Percentiles rank a stretch among this genome's conserved stretches.
Conservation (phyloP, 1,284 basidiomycete species). For the Malassezia obtusa region DNA sequence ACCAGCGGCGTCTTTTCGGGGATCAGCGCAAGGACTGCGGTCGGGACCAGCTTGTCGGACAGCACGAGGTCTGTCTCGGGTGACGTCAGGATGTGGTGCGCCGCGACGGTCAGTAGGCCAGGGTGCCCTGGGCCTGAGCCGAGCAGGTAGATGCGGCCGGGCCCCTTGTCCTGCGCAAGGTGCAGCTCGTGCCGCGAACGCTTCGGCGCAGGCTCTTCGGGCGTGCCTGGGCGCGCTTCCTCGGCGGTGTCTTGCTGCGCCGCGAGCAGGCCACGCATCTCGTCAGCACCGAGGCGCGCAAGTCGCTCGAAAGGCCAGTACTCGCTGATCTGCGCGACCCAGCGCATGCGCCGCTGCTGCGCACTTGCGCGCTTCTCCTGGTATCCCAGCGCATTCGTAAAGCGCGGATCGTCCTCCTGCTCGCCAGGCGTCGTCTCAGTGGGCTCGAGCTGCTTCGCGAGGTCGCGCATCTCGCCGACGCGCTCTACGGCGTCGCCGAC, state of each 20-base stretch:
- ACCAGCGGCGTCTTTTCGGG: constrained; percentile 57
- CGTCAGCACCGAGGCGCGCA: constrained; percentile 59
- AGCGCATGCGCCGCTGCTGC: constrained; percentile 46
- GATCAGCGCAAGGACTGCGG: constrained; percentile 75
- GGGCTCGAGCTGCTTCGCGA: constrained; percentile 54
- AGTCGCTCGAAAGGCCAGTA: constrained; percentile 80
- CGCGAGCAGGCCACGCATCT: constrained; percentile 56
- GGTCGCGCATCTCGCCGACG: constrained; percentile 61
- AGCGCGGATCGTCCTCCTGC: constrained; percentile 9
- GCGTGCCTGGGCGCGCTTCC: background rate
- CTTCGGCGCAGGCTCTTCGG: constrained; percentile 1
- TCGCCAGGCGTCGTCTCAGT: background rate
- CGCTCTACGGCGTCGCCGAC: constrained; percentile 69
- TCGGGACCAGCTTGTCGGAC: constrained; percentile 93
- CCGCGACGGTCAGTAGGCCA: constrained; percentile 76
- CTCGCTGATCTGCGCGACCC: constrained; percentile 52
- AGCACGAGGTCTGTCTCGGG: constrained; percentile 70
- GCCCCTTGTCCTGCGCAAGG: background rate
- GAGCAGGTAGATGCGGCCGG: constrained; percentile 58
- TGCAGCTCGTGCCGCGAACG: constrained; percentile 9
- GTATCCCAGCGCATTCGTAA: constrained; percentile 5
- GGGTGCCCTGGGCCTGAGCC: constrained; percentile 93
- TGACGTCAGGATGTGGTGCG: constrained; percentile 65
- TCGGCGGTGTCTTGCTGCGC: constrained; percentile 18
- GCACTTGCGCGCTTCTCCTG: constrained; percentile 6